Conservation (phyloP, 108 stramenopile genomes). For the Cyclotella choctawhatcheeana region DNA sequence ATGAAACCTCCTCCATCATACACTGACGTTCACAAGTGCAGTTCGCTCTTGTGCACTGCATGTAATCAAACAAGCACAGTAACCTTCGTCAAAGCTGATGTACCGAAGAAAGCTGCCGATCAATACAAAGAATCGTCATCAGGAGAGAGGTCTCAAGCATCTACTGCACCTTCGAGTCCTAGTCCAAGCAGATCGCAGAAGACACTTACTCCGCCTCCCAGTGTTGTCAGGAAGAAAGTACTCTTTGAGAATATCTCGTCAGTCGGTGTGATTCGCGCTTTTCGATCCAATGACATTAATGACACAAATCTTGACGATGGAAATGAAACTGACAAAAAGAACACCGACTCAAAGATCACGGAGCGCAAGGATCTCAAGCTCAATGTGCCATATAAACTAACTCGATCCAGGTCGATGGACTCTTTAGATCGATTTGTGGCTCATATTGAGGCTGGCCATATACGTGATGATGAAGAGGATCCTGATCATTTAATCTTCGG, state of each 20-base stretch:
- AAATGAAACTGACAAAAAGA: too few species aligned
- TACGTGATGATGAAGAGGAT: slow-evolving; percentile 4
- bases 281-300: not conserved
- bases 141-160: not conserved
- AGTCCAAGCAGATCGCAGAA: slow-evolving; percentile 4
- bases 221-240: not conserved
- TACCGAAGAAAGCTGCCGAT: not conserved
- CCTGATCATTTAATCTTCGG: slow-evolving; percentile 6
- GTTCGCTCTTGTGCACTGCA: slow-evolving; percentile 1
- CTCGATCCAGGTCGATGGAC: not conserved
- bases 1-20: slow-evolving; percentile 1
- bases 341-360: not conserved
- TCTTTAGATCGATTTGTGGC: slow-evolving; percentile 1
- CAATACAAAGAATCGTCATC: not conserved
- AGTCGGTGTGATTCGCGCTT: slow-evolving; percentile 3
- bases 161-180: slow-evolving; percentile 11
- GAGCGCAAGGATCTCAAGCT: not conserved
- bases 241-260: slow-evolving; percentile 8
- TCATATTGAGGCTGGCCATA: not conserved
- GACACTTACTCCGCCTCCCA: slow-evolving; percentile 1
- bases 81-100: not conserved
- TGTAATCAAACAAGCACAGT: not conserved
- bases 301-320: too few species aligned
- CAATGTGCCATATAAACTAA: not conserved
- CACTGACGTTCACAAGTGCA: slow-evolving; percentile 7